Base-by-base conservation (phyloP, 2,329 filamentous ascomycete genomes). In the Cryphonectria carpinicola region DNA sequence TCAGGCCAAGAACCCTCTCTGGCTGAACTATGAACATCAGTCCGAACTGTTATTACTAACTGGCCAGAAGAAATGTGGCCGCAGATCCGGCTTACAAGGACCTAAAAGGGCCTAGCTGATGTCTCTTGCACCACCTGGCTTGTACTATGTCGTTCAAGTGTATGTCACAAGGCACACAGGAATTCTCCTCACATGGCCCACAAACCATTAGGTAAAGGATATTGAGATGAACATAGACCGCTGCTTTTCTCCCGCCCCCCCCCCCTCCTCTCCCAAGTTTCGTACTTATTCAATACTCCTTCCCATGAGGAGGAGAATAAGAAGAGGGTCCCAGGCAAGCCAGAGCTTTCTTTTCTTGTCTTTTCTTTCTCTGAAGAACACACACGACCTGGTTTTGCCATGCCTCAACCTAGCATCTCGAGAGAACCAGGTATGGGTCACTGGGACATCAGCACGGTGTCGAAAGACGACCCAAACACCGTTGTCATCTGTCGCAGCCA, bases 361-460 rank as follows among this genome's bases (percentile, higher is more conserved):
- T 37, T 37, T 37, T 61, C 37, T 17, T 39, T 19, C 35, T 35
- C 22, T 19, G 19, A 49, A 19, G 6, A 7, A 17, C 25, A 58
- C 25, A 58, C 28, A 32, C 54, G 19, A 32, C 3, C 28, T 19
- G 28, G 1, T 32, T 49, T 49, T 65, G 25, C 11, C n/a, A 65
- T 65, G 63, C 63, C 63, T 13, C 63, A 22, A n/a, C 63, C 63
- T 35, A 65, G 63, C 63, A 65, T 65, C 43, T 49, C 63, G 22
- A 43, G 63, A 46, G 63, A 65, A 7, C 17, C 63, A 22, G 63
- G n/a, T 10, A 65, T 65, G 63, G 63, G 63, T 3, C 43, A 65
- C 43, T 65, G 63, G 63, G 25, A 22, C 10, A 17, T 65, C 17
- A 17, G 28, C 63, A 28, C 63, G 17, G 63, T 65, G 13, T 65